phyloP scores from a whole-genome alignment of 106 monocot genomes.

The Apostasia shenzhenica region DNA sequence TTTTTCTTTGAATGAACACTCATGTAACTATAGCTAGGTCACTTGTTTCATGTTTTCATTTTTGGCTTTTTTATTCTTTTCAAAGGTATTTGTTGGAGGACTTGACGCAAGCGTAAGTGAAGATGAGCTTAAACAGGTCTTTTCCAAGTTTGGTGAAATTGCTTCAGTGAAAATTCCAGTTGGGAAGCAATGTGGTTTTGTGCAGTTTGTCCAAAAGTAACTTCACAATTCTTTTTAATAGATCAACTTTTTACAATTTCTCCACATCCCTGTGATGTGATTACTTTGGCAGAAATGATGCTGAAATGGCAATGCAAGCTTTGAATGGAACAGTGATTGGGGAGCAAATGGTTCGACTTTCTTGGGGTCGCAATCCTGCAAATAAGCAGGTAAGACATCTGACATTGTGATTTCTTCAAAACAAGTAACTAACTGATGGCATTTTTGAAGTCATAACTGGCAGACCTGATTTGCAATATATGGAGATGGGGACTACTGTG shows the following conservation, averaged over 20 bases:
- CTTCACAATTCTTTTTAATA: too few relatives aligned
- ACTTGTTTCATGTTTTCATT: too few relatives aligned
- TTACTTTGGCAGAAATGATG: constrained; percentile 21
- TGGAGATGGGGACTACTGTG: too few relatives aligned
- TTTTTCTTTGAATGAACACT: too few relatives aligned
- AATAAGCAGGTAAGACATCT: constrained; percentile 29
- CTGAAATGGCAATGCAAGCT: constrained; percentile 45
- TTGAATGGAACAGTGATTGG: constrained; percentile 47
- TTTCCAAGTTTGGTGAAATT: constrained; percentile 64
- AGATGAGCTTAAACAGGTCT: constrained; percentile 56
- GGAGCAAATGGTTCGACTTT: constrained; percentile 49
- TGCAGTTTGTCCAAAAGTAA: constrained; percentile 63
- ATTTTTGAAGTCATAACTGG: too few relatives aligned
- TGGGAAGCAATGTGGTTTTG: constrained; percentile 82
- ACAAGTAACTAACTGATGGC: too few relatives aligned
- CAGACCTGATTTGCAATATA: too few relatives aligned
- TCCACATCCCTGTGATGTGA: too few relatives aligned
- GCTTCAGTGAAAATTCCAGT: constrained; percentile 60
- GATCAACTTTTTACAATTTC: too few relatives aligned
- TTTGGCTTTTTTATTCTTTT: too few relatives aligned
- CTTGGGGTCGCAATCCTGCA: constrained; percentile 56
- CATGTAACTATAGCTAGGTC: too few relatives aligned
- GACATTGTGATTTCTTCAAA: too few relatives aligned
- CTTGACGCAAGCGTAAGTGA: constrained; percentile 68
- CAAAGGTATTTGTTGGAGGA: constrained; percentile 74